Base-by-base conservation (phyloP, 2,329 filamentous ascomycete species). In the Diaporthe helianthi region DNA sequence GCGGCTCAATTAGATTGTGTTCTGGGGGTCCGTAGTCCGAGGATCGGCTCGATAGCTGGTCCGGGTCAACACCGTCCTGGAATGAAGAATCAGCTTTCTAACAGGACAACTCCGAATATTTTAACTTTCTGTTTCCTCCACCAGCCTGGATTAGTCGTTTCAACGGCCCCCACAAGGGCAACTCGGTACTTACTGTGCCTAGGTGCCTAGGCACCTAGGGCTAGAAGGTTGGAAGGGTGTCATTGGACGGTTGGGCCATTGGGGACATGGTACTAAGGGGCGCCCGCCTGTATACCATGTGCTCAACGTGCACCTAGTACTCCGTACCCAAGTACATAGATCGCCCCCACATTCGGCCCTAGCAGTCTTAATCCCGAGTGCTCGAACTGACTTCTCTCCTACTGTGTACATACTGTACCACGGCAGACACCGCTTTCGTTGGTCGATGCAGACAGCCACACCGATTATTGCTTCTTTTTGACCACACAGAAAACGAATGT, bases 51-150 rank as follows among this genome's bases (percentile, higher is more conserved):
- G 58, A 44, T 26, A 63, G 58, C 58, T 63, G 44, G 29, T 29
- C 58, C 58, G 58, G 58, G 41, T 24, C 29, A 63, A 63, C 9
- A 24, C 24, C 44, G n/a, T n/a, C 44, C 44, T 61, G 36, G 29
- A 63, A 46, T 63, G 49, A 49, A 49, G 49, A 63, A 63, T 63
- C 44, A 63, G 58, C 41, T 19, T 55, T 49, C 58, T 63, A 49
- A 61, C 58, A 47, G 26, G 17, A 29, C 26, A 26, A 12, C 10
- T 41, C 7, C 10, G 58, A 17, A 19, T 13, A 49, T 63, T 63
- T 63, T 49, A n/a, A 49, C 26, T 61, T 61, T 60, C 19, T 33
- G 41, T 63, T 49, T 63, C 49, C n/a, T 22, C 55, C 55, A 8
- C 55, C 38, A 17, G 36, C 54, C 54, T 29, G 38, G 54, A 8